phyloP scores from a whole-genome alignment of 2,329 filamentous ascomycete species.

The Catunica adiposa region DNA sequence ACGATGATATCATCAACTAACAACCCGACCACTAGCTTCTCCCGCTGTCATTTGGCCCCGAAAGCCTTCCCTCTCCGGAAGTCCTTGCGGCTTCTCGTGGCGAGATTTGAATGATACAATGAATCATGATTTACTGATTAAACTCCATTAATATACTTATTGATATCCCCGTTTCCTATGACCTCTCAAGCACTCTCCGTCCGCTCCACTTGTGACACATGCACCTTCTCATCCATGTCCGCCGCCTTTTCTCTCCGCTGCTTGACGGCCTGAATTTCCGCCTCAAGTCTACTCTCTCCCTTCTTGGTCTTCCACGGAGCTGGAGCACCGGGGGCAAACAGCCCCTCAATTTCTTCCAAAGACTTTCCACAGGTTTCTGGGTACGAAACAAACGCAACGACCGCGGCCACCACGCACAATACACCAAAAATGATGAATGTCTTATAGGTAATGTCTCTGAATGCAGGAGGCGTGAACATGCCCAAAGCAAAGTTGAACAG shows the following conservation, averaged over 20 bases:
- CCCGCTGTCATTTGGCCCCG: constrained; percentile 51
- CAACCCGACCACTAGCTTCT: constrained; percentile 33
- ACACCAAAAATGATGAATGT: constrained; percentile 26
- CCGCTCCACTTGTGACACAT: background rate
- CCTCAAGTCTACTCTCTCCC: constrained; percentile 18
- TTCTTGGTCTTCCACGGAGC: constrained; percentile 25
- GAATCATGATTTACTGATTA: background rate
- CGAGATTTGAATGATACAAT: background rate
- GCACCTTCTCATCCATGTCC: constrained; percentile 13
- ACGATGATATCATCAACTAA: background rate
- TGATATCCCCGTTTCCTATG: background rate
- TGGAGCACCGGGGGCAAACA: constrained; percentile 22
- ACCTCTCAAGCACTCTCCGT: constrained; percentile 7
- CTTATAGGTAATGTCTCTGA: constrained; percentile 22
- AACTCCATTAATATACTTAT: background rate
- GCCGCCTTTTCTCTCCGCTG: constrained; percentile 15
- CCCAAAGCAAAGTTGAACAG: constrained; percentile 26
- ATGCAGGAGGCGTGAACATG: constrained; percentile 24
- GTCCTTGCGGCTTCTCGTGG: background rate
- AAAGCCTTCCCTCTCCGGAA: constrained; percentile 30
- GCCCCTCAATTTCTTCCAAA: constrained; percentile 25
- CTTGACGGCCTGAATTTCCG: constrained; percentile 19
- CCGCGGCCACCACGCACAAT: constrained; percentile 26
- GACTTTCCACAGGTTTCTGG: constrained; percentile 27
- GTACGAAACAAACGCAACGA: constrained; percentile 28